These are phyloP conservation scores for Delonix regia DNA, from an alignment of 306 rosid genomes.

Conservation along the genomic window DNA sequence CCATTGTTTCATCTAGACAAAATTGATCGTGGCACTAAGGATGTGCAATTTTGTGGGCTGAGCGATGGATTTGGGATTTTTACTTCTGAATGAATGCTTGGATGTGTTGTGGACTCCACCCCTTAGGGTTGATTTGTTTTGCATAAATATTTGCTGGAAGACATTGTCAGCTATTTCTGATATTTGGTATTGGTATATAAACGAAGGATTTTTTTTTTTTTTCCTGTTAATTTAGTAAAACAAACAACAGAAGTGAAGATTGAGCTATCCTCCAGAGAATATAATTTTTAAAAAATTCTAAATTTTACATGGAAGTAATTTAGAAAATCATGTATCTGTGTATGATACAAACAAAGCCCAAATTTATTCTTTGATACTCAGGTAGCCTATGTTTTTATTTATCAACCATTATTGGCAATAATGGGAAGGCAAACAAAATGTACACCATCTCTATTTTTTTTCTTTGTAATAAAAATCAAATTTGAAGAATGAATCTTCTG, in stretches of 20 bases:
- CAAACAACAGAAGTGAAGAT: not conserved
- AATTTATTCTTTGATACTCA: not conserved
- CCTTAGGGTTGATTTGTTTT: not conserved
- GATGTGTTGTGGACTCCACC: not conserved
- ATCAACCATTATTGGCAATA: not conserved
- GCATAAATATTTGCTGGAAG: not conserved
- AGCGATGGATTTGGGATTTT: not conserved
- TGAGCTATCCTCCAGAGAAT: not conserved
- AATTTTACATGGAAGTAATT: not conserved
- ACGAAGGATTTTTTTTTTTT: not conserved
- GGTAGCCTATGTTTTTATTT: not conserved
- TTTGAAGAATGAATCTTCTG: not conserved
- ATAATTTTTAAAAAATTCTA: not conserved
- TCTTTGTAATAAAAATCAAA: not conserved
- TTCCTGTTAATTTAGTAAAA: not conserved
- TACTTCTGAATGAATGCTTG: not conserved
- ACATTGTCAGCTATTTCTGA: not conserved
- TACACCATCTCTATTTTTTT: not conserved
- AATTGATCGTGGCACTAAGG: not conserved
- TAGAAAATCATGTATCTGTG: not conserved
- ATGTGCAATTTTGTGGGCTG: not conserved
- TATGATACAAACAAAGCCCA: not conserved
- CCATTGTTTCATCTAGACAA: not conserved
- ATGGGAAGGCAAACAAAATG: not conserved
- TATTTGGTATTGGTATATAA: not conserved